Base-by-base conservation (phyloP, 2,329 filamentous ascomycete species). In the Botrytis tulipae region DNA sequence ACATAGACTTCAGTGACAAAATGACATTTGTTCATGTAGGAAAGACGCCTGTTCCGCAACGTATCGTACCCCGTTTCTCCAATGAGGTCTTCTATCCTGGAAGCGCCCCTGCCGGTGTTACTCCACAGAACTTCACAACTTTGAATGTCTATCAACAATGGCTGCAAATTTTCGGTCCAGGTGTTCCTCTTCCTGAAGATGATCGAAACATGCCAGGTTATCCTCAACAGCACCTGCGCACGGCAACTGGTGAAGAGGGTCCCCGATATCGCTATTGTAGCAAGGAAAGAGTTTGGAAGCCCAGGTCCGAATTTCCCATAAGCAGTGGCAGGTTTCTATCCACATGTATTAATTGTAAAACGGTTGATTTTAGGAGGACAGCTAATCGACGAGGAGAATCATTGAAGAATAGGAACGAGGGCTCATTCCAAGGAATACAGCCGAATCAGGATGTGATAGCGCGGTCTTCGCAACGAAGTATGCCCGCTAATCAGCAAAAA, bases 351-450 rank as follows among this genome's bases (percentile, higher is more conserved):
- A 6, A 8, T 9, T 57, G 51, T 14, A 57, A 4, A 29, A 3
- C 6, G 0, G 14, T 7, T 18, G 14, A 14, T 3, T 0, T 18
- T 2, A 57, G 51, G 18, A 29, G 14, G 2, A 7, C 6, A 29
- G 51, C 5, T 29, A 57, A 29, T 18, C n/a, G 16, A 18, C n/a
- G 1, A 3, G 48, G 2, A 54, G 12, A 14, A n/a, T 6, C 25
- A 54, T 14, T 16, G 12, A 12, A n/a, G 25, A n/a, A 54, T 5
- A 7, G 5, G 1, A n/a, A 7, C 12, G 25, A 16, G 10, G 14
- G 14, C 12, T 16, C 6, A 14, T n/a, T 6, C 12, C 25, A 54
- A n/a, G 48, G 5, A n/a, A 6, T 54, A 16, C 48, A 54, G 6
- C n/a, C n/a, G 29, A 57, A 57, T 57, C 51, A 57, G n/a, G 14